Evolutionary conservation across 345 rosid species (phyloP).

Genomic region (Dipteronia dyeriana): DNA sequence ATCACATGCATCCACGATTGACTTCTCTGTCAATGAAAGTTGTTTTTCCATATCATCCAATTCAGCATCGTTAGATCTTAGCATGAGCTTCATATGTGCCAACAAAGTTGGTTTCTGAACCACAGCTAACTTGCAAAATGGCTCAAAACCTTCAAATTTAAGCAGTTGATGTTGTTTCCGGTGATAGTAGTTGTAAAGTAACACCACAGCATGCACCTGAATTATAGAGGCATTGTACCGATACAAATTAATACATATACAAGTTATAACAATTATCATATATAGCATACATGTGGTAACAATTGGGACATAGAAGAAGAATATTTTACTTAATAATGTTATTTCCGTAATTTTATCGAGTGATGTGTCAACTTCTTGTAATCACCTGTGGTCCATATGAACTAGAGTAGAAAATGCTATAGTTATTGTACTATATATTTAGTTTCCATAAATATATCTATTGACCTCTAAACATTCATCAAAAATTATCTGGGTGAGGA

Average conservation of each 20-base stretch:
- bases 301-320: background rate
- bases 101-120: constrained; percentile 50
- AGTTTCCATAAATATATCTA: background rate
- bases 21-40: constrained; percentile 53
- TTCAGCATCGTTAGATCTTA: constrained; percentile 34
- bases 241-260: background rate
- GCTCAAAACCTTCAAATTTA: constrained; percentile 50
- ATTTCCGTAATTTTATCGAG: background rate
- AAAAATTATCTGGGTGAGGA: background rate
- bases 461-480: background rate
- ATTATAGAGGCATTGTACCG: constrained; percentile 13
- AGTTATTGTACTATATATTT: background rate
- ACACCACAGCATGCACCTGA: constrained; percentile 74
- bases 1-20: constrained; percentile 67
- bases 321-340: background rate
- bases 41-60: constrained; percentile 41
- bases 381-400: background rate
- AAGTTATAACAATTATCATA: background rate
- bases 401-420: background rate
- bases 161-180: constrained; percentile 55
- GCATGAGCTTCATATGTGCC: constrained; percentile 49
- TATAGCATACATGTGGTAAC: background rate
- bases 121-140: constrained; percentile 65
- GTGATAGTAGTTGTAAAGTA: constrained; percentile 74
- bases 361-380: background rate